Base-by-base conservation (phyloP, 2,329 filamentous ascomycete species). In the Cladophialophora chaetospira region DNA sequence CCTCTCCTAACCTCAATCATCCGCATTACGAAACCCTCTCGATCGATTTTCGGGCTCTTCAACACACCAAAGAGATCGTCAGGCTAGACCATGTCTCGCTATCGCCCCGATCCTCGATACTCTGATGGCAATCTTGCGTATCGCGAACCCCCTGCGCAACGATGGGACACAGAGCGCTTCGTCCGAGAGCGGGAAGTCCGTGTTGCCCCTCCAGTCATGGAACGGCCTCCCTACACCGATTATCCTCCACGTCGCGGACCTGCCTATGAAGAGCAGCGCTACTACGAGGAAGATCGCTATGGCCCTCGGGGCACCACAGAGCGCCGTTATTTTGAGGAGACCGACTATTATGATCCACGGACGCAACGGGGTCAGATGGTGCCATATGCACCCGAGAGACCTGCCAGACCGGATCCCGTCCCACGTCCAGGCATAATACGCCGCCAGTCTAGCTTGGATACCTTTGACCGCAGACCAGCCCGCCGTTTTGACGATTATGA, bases 401-500 rank as follows among this genome's bases (percentile, higher is more conserved):
- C 82, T 28, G 81, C 82, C 8, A 55, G 64, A 50, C 82, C 80
- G 2, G 74, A 78, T 52, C 74, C 78, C 40, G 75, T 77, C 43
- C 79, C 81, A 29, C 81, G 88, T 43, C 91, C 91, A 2, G 79
- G 79, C 26, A 80, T 92, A 62, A 69, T 94, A 48, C 84, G 92
- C 56, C 84, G 92, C 40, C 91, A 96, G 71, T 96, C 91, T 11
- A 96, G 91, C 50, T 79, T 96, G 35, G 92, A 96, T 71, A 96
- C 89, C 0, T 96, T 91, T 69, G 92, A 97, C 72, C 86, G 91
- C 46, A 85, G 85, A 25, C 87, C 89, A 1, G 66, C 79, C 53
- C 78, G 80, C 28, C 79, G 82, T 42, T 80, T 80, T 59, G 68
- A 74, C 17, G 62, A 68, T 55, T 68, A 65, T 44, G 72, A 72